Conservation (phyloP, 768 basidiomycete species). For the Lactifluus echinatus region DNA sequence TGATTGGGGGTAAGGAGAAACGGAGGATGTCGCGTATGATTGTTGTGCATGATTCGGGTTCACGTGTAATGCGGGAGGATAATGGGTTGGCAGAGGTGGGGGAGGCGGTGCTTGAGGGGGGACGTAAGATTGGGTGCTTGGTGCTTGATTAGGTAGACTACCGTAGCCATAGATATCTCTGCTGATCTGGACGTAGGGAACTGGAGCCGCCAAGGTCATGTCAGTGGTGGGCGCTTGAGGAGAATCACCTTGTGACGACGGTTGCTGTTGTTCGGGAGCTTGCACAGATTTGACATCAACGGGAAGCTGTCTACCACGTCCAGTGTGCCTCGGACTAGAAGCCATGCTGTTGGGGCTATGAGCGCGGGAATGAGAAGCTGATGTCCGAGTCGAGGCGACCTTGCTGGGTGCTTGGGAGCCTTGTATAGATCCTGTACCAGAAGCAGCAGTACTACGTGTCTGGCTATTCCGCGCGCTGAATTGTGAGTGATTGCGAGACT, state of each 20-base stretch:
- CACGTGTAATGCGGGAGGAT: constrained; percentile 12
- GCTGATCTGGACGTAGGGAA: constrained; percentile 15
- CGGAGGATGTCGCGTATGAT: constrained; percentile 19
- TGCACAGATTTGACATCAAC: not conserved
- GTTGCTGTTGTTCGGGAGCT: constrained; percentile 5
- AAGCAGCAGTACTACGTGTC: constrained; percentile 21
- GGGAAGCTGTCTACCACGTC: constrained; percentile 16
- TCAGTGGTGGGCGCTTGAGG: constrained; percentile 13
- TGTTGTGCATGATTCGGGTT: constrained; percentile 15
- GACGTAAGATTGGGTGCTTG: not conserved
- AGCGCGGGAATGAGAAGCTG: constrained; percentile 36
- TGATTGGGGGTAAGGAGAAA: constrained; percentile 19
- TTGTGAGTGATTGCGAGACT: constrained; percentile 25
- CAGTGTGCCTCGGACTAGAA: constrained; percentile 38
- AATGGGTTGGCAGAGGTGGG: constrained; percentile 6
- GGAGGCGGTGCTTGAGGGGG: constrained; percentile 2
- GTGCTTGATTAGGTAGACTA: constrained; percentile 2
- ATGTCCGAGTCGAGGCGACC: constrained; percentile 29
- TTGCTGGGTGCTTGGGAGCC: constrained; percentile 33
- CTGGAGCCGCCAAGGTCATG: constrained; percentile 11
- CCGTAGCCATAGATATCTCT: constrained; percentile 17
- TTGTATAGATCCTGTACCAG: constrained; percentile 28
- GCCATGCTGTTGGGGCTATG: constrained; percentile 40
- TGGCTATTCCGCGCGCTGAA: constrained; percentile 21
- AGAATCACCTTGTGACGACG: constrained; percentile 10